Evolutionary conservation across 108 stramenopile genomes (phyloP), one percentile per base, ranked within the genome.

Genomic region (Fistulifera solaris): DNA sequence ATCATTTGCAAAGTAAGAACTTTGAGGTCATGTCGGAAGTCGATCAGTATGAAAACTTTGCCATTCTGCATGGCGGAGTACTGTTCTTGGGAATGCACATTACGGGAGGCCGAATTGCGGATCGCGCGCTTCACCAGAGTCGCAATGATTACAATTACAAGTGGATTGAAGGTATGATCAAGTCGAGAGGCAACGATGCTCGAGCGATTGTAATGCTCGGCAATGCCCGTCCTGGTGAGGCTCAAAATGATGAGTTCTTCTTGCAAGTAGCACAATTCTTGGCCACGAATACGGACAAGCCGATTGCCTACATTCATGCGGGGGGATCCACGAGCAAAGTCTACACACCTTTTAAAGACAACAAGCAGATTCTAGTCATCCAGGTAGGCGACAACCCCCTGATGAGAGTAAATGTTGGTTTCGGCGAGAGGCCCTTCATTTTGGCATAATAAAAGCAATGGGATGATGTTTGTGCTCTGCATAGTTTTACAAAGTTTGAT

Each of bases 241-340:
- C 56, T 11, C 69, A 85, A 50, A 75, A 79, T 3, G 66, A 71
- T 19, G 65, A 65, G 39, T 91, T 87, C 59, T 80, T 73, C 48
- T 28, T 56, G 13, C 23, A 38, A 10, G 22, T 73, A 6, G 70
- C 67, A 48, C 65, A 70, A 1, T 48, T 66, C 12, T 41, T 83
- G 44, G 72, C 62, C 23, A 55, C 63, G 18, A 47, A 71, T 25
- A 53, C 68, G 26, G 40, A 55, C 21, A 45, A 45, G 44, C 82
- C 88, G 0, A 66, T 80, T 16, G 47, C 77, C 7, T 90, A 90
- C 53, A 27, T 90, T 22, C 88, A 90, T 62, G 75, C 83, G 31
- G 31, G 31, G 3, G 31, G 31, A 35, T 35, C 31, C 31, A 35
- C 31, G 31, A 35, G 54, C 42, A 25, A 46, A 17, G 27, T 46